phyloP scores from a whole-genome alignment of 2,329 filamentous ascomycete genomes.

The Phialophora expanda region DNA sequence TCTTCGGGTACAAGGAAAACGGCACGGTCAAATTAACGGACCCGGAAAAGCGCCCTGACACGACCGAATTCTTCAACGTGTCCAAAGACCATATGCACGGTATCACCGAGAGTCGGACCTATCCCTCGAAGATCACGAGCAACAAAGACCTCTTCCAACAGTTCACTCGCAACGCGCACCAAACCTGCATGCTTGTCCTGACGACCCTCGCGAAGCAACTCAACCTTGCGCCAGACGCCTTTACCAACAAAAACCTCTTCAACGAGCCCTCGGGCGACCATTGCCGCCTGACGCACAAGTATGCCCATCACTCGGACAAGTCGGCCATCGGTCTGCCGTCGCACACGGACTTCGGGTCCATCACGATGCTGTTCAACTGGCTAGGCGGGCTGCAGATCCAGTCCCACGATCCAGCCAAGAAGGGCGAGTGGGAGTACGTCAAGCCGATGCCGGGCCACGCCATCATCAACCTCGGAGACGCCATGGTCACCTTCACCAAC shows the following conservation, averaged over 20 bases:
- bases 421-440: conserved; percentile 53
- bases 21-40: conserved; percentile 33
- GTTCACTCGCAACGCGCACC: conserved; percentile 32
- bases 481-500: conserved; percentile 53
- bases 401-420: conserved; percentile 44
- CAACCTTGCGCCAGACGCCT: conserved; percentile 32
- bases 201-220: conserved; percentile 33
- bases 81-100: conserved; percentile 20
- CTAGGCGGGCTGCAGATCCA: conserved; percentile 43
- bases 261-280: conserved; percentile 54
- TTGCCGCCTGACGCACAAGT: conserved; percentile 51
- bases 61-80: conserved; percentile 36
- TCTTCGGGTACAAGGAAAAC: conserved; percentile 37
- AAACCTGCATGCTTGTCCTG: conserved; percentile 37
- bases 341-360: conserved; percentile 45
- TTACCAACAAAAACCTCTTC: conserved; percentile 36
- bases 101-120: conserved; percentile 10
- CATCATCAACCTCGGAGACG: conserved; percentile 45
- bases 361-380: conserved; percentile 44
- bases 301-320: conserved; percentile 36
- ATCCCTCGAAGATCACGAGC: conserved; percentile 3
- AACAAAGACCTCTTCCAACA: conserved; percentile 19
- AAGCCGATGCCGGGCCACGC: conserved; percentile 47
- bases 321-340: conserved; percentile 33
- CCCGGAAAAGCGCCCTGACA: conserved; percentile 33